These are phyloP conservation scores for Pilaira anomala DNA, from an alignment of 192 early-diverging fungal genomes.

Conservation along the genomic window DNA sequence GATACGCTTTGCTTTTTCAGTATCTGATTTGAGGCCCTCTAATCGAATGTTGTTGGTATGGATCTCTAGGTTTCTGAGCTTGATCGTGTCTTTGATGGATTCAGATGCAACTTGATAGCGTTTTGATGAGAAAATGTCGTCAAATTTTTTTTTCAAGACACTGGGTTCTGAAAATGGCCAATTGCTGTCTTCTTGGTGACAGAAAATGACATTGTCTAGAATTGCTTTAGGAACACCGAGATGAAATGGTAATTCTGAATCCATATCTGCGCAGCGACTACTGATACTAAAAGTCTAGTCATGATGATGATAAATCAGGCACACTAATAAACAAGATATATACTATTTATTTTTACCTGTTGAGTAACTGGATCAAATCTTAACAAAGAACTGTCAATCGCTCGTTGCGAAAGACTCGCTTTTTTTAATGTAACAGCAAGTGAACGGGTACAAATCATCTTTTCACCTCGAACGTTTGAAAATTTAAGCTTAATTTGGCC, in stretches of 20 bases:
- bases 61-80: conserved; percentile 61
- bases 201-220: conserved; percentile 97
- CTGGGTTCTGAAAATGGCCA: conserved; percentile 93
- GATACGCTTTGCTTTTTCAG: background rate
- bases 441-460: conserved; percentile 75
- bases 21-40: background rate
- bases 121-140: conserved; percentile 95
- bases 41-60: background rate
- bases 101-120: conserved; percentile 26
- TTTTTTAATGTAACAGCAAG: conserved; percentile 73
- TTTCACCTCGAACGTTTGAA: conserved; percentile 66
- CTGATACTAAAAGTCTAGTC: conserved; percentile 65
- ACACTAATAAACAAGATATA: too few relatives aligned
- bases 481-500: conserved; percentile 91
- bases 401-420: conserved; percentile 56
- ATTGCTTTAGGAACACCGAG: conserved; percentile 90
- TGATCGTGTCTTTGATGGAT: conserved; percentile 39
- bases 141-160: conserved; percentile 92
- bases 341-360: conserved; percentile 31
- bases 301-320: too few relatives aligned
- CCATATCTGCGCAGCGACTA: conserved; percentile 80
- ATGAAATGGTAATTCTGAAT: conserved; percentile 77
- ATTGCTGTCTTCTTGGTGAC: conserved; percentile 97
- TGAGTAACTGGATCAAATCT: conserved; percentile 52
- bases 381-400: conserved; percentile 74